Base-by-base conservation (phyloP, 2,329 filamentous ascomycete genomes). In the Ophiosphaerella herpotricha region DNA sequence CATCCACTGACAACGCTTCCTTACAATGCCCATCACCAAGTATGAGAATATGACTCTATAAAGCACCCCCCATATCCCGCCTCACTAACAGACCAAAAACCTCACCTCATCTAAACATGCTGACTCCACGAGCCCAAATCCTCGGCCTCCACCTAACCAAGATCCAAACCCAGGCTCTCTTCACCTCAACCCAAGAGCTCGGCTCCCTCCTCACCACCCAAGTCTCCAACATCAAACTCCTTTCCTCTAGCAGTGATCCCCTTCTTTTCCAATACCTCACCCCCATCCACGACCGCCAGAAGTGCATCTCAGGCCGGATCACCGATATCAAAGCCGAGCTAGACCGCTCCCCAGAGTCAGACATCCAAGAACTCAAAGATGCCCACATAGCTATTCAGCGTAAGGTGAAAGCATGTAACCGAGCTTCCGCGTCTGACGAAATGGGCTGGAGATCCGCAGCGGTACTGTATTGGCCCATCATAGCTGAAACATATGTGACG, bases 401-500 rank as follows among this genome's bases (percentile, higher is more conserved):
- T 6, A 50, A 45, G 14, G 12, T 45, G 8, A 35, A 31, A 7
- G 6, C 7, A 24, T 50, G 41, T 9, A 45, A 50, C 16, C 31
- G 18, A 21, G 18, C 18, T 3, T 21, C 18, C 4, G 18, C 18
- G 18, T 21, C 18, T 21, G 4, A 21, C 18, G 5, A 5, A 7
- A 32, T 43, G 23, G 36, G 41, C 12, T 44, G 35, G n/a, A 39
- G 29, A 14, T n/a, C 23, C 9, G 41, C 35, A 2, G 46, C 36
- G 11, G 29, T 18, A 14, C 21, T 13, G 14, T 50, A 50, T 31
- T 50, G 47, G 47, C 47, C 47, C 2, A 6, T 36, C 13, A 33
- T 50, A 0, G 21, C 9, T 0, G 41, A 44, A 0, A 29, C 41
- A 5, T 50, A 44, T 32, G 24, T 14, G 36, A 5, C 40, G 23